Evolutionary conservation across 306 rosid species (phyloP), one percentile per base, ranked within the genome.

Genomic region (Malus sieversii): DNA sequence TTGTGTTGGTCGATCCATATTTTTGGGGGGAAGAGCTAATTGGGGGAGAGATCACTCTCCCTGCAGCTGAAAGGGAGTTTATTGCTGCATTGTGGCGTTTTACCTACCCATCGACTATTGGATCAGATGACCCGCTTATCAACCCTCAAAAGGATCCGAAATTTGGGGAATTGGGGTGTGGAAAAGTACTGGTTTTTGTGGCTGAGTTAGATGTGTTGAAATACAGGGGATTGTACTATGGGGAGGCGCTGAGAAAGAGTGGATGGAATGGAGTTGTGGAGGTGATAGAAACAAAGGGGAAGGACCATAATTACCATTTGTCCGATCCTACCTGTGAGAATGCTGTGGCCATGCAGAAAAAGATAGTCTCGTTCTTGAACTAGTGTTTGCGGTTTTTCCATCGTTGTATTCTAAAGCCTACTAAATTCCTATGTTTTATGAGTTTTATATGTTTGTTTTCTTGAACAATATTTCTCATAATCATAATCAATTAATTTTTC

Each of bases 191-290:
- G 71, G 64, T 84, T 9, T 64, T 13, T 48, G 55, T 48, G 4
- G 1, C 55, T 0, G 55, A 48, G 55, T 1, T 10, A 16, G 55
- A 48, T 48, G 18, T 1, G 5, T n/a, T 84, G 60, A 84, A 59
- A 74, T 72, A 78, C 6, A 73, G 75, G 19, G 82, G 81, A 3
- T 30, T n/a, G 77, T 63, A 32, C 38, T 75, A 81, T 48, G 63
- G 72, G 32, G 71, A 68, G 66, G 76, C 67, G 1, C 14, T 85
- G 66, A 75, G 44, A 67, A 60, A 55, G 61, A 81, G 83, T 68
- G 77, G 76, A 1, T 85, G 85, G 85, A 14, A 32, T 13, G 85
- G 88, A n/a, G 53, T 1, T 4, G 66, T 72, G 19, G 82, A 81
- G 75, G 60, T 55, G 20, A 2, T 33, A 25, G 71, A 10, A 40